Base-by-base conservation (phyloP, 805 yeast genomes). In the Candida insectorum region DNA sequence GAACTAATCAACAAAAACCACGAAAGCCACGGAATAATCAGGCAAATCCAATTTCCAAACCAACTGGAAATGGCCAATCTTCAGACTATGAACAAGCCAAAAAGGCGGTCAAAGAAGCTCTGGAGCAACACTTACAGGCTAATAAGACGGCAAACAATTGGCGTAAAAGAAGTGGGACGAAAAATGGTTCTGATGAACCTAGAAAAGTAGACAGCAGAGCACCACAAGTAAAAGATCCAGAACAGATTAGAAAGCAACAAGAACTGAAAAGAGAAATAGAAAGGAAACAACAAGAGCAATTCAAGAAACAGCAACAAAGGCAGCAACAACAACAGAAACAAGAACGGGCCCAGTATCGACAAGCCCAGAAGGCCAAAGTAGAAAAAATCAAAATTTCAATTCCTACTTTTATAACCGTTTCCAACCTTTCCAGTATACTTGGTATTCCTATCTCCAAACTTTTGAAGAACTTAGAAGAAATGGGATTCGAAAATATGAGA, bases 331-430 rank as follows among this genome's bases (percentile, higher is more conserved):
- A n/a, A n/a, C n/a, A n/a, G n/a, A n/a, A n/a, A n/a, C n/a, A n/a
- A n/a, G n/a, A n/a, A n/a, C n/a, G n/a, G n/a, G n/a, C n/a, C n/a
- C n/a, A n/a, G n/a, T n/a, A n/a, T n/a, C n/a, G n/a, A n/a, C n/a
- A n/a, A n/a, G n/a, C n/a, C n/a, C n/a, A n/a, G n/a, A n/a, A n/a
- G n/a, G n/a, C n/a, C n/a, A n/a, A n/a, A n/a, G n/a, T n/a, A 32
- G 37, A 37, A 31, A 38, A 31, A 48, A 45, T 66, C 32, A 56
- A 56, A 33, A 55, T 66, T 26, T 47, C 54, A n/a, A 66, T 91
- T 19, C 96, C 97, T 1, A 73, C 83, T 7, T 88, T 82, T 49
- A 71, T 86, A 4, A 77, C 94, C 0, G 85, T 91, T 2, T 71
- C 91, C 3, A 84, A 88, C 43, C 65, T 91, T 27, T 83, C 97